phyloP scores from a whole-genome alignment of 352 stramenopile species.

The Phytophthora lateralis region DNA sequence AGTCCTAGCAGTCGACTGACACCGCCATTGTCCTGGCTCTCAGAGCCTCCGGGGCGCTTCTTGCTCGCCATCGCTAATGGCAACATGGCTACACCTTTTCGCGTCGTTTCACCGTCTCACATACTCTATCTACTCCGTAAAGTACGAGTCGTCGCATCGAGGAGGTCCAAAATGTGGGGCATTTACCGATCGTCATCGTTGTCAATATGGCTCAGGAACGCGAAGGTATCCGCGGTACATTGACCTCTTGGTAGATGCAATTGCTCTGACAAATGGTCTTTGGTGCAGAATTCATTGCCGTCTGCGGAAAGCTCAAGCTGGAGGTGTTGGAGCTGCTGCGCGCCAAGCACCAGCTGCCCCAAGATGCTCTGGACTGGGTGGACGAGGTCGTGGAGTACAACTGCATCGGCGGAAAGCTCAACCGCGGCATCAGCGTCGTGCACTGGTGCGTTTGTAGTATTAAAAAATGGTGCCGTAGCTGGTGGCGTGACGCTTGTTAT shows the following conservation, averaged over 20 bases:
- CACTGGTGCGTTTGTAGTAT: constrained; percentile 55
- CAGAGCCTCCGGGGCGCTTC: constrained; percentile 22
- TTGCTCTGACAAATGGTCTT: neutral
- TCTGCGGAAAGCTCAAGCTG: constrained; percentile 76
- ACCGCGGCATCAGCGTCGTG: constrained; percentile 96
- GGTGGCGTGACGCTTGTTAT: neutral
- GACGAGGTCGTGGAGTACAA: constrained; percentile 95
- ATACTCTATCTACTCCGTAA: neutral
- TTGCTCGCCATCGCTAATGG: constrained; percentile 27
- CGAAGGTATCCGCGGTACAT: constrained; percentile 31
- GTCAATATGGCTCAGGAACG: constrained; percentile 40
- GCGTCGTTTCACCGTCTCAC: constrained; percentile 31
- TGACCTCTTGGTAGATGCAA: neutral
- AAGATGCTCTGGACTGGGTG: constrained; percentile 83
- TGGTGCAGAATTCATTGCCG: constrained; percentile 73
- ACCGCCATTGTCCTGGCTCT: constrained; percentile 11
- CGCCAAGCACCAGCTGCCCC: constrained; percentile 70
- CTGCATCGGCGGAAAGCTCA: constrained; percentile 98
- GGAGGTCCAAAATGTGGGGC: constrained; percentile 22
- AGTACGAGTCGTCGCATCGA: constrained; percentile 7
- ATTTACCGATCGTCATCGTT: constrained; percentile 27
- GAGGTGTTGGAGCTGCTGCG: constrained; percentile 75
- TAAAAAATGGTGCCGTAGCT: neutral
- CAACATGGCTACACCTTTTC: constrained; percentile 26
- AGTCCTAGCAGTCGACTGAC: constrained; percentile 1